These are phyloP conservation scores for Haplographium delicatum DNA, from an alignment of 495 filamentous ascomycete species.

Conservation along the genomic window DNA sequence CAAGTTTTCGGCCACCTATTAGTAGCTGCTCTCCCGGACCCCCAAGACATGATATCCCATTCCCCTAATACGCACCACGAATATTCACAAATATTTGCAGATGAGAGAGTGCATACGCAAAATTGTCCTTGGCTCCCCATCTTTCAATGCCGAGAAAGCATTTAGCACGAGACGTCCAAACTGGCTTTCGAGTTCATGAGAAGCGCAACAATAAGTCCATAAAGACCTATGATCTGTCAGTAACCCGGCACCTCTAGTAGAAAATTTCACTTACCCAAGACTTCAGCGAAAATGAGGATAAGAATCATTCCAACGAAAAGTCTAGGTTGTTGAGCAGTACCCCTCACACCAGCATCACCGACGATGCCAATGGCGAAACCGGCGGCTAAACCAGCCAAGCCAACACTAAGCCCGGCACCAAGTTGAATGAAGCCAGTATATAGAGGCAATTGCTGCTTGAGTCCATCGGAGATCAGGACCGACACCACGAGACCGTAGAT, in stretches of 20 bases:
- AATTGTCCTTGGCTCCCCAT: conserved; percentile 20
- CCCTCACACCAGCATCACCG: conserved; percentile 97
- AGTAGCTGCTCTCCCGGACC: conserved; percentile 3
- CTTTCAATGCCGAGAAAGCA: background rate
- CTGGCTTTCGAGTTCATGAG: conserved; percentile 92
- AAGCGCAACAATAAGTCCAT: conserved; percentile 95
- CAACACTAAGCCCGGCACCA: conserved; percentile 92
- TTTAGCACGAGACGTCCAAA: conserved; percentile 35
- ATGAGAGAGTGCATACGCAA: conserved; percentile 12
- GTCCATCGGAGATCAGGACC: conserved; percentile 89
- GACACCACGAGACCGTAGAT: conserved; percentile 99
- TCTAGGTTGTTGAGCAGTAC: conserved; percentile 94
- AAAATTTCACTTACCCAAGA: conserved; percentile 64
- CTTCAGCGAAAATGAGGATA: conserved; percentile 99
- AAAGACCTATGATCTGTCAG: conserved; percentile 61
- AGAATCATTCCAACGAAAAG: conserved; percentile 99
- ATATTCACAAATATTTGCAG: conserved; percentile 23
- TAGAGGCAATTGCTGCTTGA: conserved; percentile 76
- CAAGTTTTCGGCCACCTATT: conserved; percentile 20
- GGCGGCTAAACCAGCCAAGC: conserved; percentile 94
- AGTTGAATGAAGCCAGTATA: conserved; percentile 97
- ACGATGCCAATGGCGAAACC: conserved; percentile 99
- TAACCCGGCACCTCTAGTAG: background rate
- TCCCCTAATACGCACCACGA: conserved; percentile 8
- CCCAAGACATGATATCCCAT: conserved; percentile 4